A percentile compares a stretch with the other conserved stretches of the same genome.
phyloP scores from a whole-genome alignment of 345 rosid genomes.

The rapeseed (Brassica napus) region Da-Ae NC_063436.1:912501-913000 shows the following conservation, averaged over 20 bases:
- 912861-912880: slow-evolving; percentile 27
- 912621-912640: slow-evolving; percentile 18
- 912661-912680: background rate
- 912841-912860: background rate
- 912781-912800: slow-evolving; percentile 10
- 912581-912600: slow-evolving; percentile 47
- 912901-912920: slow-evolving; percentile 11
- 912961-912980: background rate
- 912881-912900: background rate
- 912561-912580: slow-evolving; percentile 49
- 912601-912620: background rate
- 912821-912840: slow-evolving; percentile 21
- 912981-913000: background rate
- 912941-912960: slow-evolving; percentile 3
- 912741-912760: slow-evolving; percentile 11
- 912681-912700: slow-evolving; percentile 50
- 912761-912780: background rate
- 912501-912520: background rate
- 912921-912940: slow-evolving; percentile 28
- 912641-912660: background rate
- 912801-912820: background rate
- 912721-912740: slow-evolving; percentile 5
- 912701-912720: slow-evolving; percentile 36
- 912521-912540: slow-evolving; percentile 36
- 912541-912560: slow-evolving; percentile 45